Base-by-base conservation (phyloP, 2,329 filamentous ascomycete genomes). In the Dothideomycetes sp. region DNA sequence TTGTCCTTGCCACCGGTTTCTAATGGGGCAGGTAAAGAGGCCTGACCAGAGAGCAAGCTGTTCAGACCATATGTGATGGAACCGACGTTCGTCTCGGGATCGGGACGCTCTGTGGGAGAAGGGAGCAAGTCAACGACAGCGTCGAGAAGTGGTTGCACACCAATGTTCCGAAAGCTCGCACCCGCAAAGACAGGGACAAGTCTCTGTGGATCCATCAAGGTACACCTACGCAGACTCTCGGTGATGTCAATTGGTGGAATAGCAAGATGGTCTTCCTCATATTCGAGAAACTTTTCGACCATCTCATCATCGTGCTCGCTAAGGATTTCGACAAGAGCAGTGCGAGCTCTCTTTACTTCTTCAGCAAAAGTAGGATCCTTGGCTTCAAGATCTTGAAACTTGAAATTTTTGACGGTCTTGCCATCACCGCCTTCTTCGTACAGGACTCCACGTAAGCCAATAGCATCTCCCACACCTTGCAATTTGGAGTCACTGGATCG, bases 101-200 rank as follows among this genome's bases (percentile, higher is more conserved):
- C 82, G 7, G 85, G 83, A 14, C 84, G 72, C 54, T 95, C 86
- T 1, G 71, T 64, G 1, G 91, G 91, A 47, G 78, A 84, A 0
- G 91, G 91, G 2, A 96, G 69, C 34, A 95, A 80, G 53, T 95
- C 84, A 7, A 86, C 77, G 10, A 96, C 78, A 29, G 85, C 85
- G 57, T 96, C 87, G 38, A 96, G 73, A 16, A 98, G 68, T 19
- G 88, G 86, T 57, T 95, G 86, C 3, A 96, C 87, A 5, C 91
- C 91, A 45, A 96, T 85, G 48, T 96, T 94, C 31, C 83, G 78
- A 60, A 96, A 87, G 58, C 88, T 95, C 4, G 89, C 88, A 2
- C 89, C 89, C 1, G 85, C 85, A 60, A 94, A 93, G 0, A 95
- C 73, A 1, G 89, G 89, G 32, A 91, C 82, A 14, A 93, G 68